A percentile compares a stretch with the other conserved stretches of the same genome.
Conservation (phyloP, 2,329 filamentous ascomycete genomes). For the Huntiella decipiens region DNA sequence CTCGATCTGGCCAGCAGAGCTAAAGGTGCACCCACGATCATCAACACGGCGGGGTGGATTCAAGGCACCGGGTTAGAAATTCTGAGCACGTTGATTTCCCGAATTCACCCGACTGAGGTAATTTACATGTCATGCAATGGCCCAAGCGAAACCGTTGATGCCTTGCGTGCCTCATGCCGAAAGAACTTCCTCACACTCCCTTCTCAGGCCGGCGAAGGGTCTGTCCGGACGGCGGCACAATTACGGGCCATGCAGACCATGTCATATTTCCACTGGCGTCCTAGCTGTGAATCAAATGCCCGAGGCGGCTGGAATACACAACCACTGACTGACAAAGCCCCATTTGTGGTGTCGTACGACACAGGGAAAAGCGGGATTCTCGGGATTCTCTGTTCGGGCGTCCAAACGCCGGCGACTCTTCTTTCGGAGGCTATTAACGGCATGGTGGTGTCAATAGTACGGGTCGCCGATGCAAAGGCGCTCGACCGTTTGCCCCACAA, state of each 20-base stretch:
- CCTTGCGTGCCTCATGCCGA: slow-evolving; percentile 26
- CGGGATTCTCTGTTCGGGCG: slow-evolving; percentile 50
- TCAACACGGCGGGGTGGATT: slow-evolving; percentile 62
- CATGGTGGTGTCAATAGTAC: slow-evolving; percentile 46
- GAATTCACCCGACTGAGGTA: slow-evolving; percentile 38
- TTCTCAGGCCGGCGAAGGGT: slow-evolving; percentile 37
- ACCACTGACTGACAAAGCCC: slow-evolving; percentile 36
- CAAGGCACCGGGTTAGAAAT: slow-evolving; percentile 50
- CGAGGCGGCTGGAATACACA: slow-evolving; percentile 28
- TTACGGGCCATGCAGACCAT: slow-evolving; percentile 58
- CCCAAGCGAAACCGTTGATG: slow-evolving; percentile 35
- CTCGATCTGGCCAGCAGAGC: slow-evolving; percentile 44
- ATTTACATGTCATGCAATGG: slow-evolving; percentile 52
- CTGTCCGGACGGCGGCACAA: slow-evolving; percentile 42
- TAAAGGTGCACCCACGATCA: slow-evolving; percentile 36
- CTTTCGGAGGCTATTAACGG: slow-evolving; percentile 50
- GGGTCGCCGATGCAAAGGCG: slow-evolving; percentile 34
- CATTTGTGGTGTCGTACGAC: slow-evolving; percentile 43
- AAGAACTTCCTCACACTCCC: slow-evolving; percentile 32
- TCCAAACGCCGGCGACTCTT: slow-evolving; percentile 37
- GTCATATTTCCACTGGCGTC: slow-evolving; percentile 49
- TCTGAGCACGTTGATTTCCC: slow-evolving; percentile 35
- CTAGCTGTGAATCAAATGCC: not conserved
- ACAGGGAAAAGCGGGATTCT: slow-evolving; percentile 32
- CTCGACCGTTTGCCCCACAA: slow-evolving; percentile 20